Base-by-base conservation (phyloP, 2,329 filamentous ascomycete genomes). In the Didymella pomorum region DNA sequence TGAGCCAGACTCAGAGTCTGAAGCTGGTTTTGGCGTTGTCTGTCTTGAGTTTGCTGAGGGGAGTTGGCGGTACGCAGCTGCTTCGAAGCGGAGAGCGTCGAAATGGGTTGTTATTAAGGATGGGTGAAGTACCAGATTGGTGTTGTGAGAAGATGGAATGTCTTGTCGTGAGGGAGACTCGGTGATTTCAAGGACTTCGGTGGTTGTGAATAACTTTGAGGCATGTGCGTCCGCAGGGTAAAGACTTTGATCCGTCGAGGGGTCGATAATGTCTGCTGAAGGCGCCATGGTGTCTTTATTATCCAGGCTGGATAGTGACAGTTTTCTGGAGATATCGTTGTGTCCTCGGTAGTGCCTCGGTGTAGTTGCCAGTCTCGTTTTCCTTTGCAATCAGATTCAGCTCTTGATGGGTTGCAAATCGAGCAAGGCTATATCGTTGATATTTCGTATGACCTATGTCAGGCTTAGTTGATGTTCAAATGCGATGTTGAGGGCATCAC, bases 61-160 rank as follows among this genome's bases (percentile, higher is more conserved):
- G 1, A 74, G 59, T 62, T 77, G 76, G 6, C 51, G 51, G 21
- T 61, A 64, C 10, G 75, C 72, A 4, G 74, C 73, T 4, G 71
- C 73, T 33, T 72, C 60, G 64, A 78, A 77, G 23, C 71, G 68
- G 7, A 76, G 68, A 4, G 56, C 28, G 47, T 76, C 71, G 48
- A 73, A 75, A 18, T 76, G 73, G 9, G 62, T 62, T 31, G 72
- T 72, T 43, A 76, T 62, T 33, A 56, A 45, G 2, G 55, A 53
- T 20, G 71, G 72, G 29, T 71, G 31, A 3, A 72, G 56, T 14
- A 77, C 61, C 0, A 49, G 18, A 42, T 43, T 31, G 58, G 43
- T 14, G 18, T 33, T 11, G 5, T 47, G 26, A 16, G 16, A 18
- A 21, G 14, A 12, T 12, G 23, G 12, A 2, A 6, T 1, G 14